Base-by-base conservation (phyloP, 805 yeast genomes). In the Lipomyces kockii region DNA sequence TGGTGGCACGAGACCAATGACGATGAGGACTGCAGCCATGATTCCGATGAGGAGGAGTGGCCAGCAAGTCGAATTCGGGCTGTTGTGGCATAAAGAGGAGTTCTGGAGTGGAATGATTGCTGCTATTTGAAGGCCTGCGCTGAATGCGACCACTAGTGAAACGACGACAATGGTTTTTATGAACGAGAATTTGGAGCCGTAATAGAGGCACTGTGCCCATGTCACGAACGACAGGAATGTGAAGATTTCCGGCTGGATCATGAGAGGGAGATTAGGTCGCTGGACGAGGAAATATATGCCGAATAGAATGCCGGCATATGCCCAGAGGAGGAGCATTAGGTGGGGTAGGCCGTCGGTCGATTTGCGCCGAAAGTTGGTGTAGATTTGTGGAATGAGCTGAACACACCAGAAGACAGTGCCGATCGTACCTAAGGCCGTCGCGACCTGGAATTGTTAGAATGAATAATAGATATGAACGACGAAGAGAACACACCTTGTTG, bases 351-450 rank as follows among this genome's bases (percentile, higher is more conserved):
- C 98, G 34, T 87, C 89, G 67, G 97, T 90, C 75, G 92, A 87
- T 74, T 94, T 92, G 8, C 84, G 84, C 66, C 83, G 82, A 80
- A 85, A 92, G 76, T 94, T 93, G 76, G 87, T 82, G 65, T 86
- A 81, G 58, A 93, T 88, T 75, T 91, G 98, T 1, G 98, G 98
- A 0, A 92, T 82, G 71, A 94, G 80, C 79, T 94, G 98, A 71
- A 93, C 80, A 77, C 98, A 93, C 98, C 98, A 94, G 66, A 90
- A 83, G 1, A 93, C 87, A 0, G 98, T 94, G 5, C 97, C 98
- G 1, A 91, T 82, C 12, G 97, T 92, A 1, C 92, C 97, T 63
- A 92, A 82, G 6, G 89, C 62, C 12, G 65, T 65, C 14, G 65
- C 65, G 2, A 59, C 52, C 61, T 60, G 62, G 2, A 9, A 17